A percentile compares a stretch with the other conserved stretches of the same genome.
Conservation (phyloP, 352 stramenopile genomes). For the Phytophthora hibernalis region DNA sequence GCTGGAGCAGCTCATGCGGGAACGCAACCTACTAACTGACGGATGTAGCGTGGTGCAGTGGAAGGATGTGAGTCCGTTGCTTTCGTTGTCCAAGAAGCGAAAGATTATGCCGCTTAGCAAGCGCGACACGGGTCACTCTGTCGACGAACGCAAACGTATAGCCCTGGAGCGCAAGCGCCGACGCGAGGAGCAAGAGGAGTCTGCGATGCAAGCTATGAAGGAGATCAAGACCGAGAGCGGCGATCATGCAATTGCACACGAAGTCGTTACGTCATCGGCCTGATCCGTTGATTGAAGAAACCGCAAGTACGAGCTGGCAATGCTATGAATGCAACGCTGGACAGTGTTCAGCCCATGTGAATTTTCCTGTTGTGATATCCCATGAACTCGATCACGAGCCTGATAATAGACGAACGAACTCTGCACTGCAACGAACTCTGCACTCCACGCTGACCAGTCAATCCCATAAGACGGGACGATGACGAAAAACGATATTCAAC, state of each 20-base stretch:
- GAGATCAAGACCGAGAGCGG: conserved; percentile 24
- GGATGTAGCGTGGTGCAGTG: conserved; percentile 35
- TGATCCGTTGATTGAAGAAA: conserved; percentile 26
- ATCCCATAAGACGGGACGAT: conserved; percentile 23
- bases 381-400: neutral
- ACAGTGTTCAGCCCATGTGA: conserved; percentile 5
- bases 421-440: conserved; percentile 6
- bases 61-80: conserved; percentile 66
- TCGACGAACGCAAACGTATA: conserved; percentile 81
- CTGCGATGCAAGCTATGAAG: conserved; percentile 16
- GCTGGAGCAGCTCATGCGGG: conserved; percentile 78
- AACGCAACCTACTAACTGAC: conserved; percentile 57
- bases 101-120: conserved; percentile 70
- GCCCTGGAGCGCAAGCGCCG: conserved; percentile 79
- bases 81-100: conserved; percentile 59
- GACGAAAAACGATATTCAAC: conserved; percentile 22
- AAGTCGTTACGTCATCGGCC: conserved; percentile 17
- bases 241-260: conserved; percentile 12
- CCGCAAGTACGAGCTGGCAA: neutral
- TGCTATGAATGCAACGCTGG: neutral
- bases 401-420: conserved; percentile 17
- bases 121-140: conserved; percentile 78
- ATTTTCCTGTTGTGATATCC: conserved; percentile 7
- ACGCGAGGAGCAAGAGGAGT: conserved; percentile 40
- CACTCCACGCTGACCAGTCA: conserved; percentile 32